Evolutionary conservation across 495 filamentous ascomycete species (phyloP).

Genomic region (Cetradonia linearis): DNA sequence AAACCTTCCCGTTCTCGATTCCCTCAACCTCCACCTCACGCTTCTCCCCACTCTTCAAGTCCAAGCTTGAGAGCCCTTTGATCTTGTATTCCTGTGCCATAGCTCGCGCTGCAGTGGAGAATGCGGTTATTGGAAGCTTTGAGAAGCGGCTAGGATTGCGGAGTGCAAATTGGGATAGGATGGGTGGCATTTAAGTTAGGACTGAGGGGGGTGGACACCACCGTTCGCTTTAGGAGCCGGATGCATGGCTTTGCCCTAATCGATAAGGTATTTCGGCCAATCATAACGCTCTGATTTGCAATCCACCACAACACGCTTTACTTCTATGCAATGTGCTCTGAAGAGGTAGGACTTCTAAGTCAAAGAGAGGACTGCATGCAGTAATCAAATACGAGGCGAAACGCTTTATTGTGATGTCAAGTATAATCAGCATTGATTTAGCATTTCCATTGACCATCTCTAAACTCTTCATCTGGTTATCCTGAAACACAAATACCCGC

Average conservation of each 20-base stretch:
- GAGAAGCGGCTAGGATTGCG: not conserved
- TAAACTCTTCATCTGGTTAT: not conserved
- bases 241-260: slow-evolving; percentile 14
- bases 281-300: slow-evolving; percentile 1
- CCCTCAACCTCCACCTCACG: slow-evolving; percentile 84
- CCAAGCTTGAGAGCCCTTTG: slow-evolving; percentile 62
- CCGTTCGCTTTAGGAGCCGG: not conserved
- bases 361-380: not conserved
- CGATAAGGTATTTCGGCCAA: slow-evolving; percentile 16
- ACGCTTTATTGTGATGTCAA: not conserved
- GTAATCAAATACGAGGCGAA: not conserved
- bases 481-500: not conserved
- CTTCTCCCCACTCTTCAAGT: slow-evolving; percentile 70
- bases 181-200: slow-evolving; percentile 14
- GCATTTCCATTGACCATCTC: not conserved
- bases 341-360: not conserved
- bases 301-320: not conserved
- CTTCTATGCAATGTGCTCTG: not conserved
- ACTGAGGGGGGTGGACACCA: not conserved
- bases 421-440: not conserved
- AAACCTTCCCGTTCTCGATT: slow-evolving; percentile 70
- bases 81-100: slow-evolving; percentile 76
- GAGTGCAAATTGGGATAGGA: slow-evolving; percentile 5
- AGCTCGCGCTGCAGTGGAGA: slow-evolving; percentile 25
- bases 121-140: slow-evolving; percentile 8